Base-by-base conservation (phyloP, 2,329 filamentous ascomycete genomes). In the Neonectria sp. region DNA sequence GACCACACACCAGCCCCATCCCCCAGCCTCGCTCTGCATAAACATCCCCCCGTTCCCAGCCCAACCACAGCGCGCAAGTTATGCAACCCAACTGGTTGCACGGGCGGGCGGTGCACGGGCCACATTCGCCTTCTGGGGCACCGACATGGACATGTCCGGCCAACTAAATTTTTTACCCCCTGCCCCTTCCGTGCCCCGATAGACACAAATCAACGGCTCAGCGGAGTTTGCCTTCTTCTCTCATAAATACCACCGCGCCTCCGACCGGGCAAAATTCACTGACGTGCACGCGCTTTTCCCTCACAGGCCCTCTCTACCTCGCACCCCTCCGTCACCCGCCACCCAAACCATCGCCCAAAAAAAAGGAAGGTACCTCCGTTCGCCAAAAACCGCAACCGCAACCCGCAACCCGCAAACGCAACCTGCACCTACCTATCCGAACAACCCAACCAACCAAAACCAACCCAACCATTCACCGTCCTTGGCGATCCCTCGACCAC, bases 221-320 rank as follows among this genome's bases (percentile, higher is more conserved):
- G 71, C 76, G 75, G 76, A 76, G 70, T 74, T 79, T 78, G 74
- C 68, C 73, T 77, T 77, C 76, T 75, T 80, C 80, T 77, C 81
- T 83, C 81, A 83, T 83, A 83, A 83, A 83, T 83, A 83, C 79
- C 79, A 82, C 78, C 75, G 80, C 81, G 81, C 81, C 81, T 81
- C 81, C 82, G 76, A 79, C 80, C 80, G 77, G 79, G 72, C 76
- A 80, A 81, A 81, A 76, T 78, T 78, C 73, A 82, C 80, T 81
- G 81, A 83, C 81, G 80, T 83, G 81, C 81, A 82, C 81, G 81
- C 82, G 81, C 80, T 83, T 83, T 82, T 79, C 79, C 73, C 77
- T 81, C 79, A 76, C 78, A 81, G 80, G 79, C 77, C 77, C 77
- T 79, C 78, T 73, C 69, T 63, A 68, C 71, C 63, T 75, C 70